Base-by-base conservation (phyloP, 2,329 filamentous ascomycete species). In the Fusarium xyrophilum region DNA sequence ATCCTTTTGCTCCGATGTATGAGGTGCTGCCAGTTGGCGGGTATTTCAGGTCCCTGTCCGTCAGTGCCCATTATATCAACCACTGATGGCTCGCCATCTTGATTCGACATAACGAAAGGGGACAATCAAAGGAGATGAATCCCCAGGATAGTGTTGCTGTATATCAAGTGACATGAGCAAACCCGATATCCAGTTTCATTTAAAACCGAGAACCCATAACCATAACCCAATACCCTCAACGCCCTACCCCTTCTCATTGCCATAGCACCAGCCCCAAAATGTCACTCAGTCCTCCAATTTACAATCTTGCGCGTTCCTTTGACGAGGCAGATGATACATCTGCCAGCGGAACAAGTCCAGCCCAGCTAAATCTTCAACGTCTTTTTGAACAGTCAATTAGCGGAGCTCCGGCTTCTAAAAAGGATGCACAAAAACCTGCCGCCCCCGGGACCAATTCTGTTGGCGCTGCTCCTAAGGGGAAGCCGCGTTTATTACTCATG, bases 401-500 rank as follows among this genome's bases (percentile, higher is more conserved):
- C 72, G 83, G 81, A 75, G 78, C 83, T 44, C 81, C 84, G 74
- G 78, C 83, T 38, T 82, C 84, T 54, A 83, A 80, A 66, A 82
- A 83, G 58, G 80, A 87, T 79, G 82, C 78, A 47, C 72, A 76
- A 43, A 84, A 83, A 65, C 77, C 79, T 50, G 76, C 78, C 19
- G 83, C 85, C 48, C 78, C 80, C n/a, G 77, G 64, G 12, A 76
- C 59, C 32, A 65, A 79, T n/a, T 76, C 82, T 47, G 43, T 48
- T 15, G 82, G 82, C 56, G 78, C 79, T 56, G 79, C 84, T 25
- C 79, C 82, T 30, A 89, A 89, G 75, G 85, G 85, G 80, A 96
- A 96, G 78, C 96, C 96, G 35, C 88, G 94, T 73, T 82, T 99
- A 55, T 82, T 99, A 59, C 83, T 99, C 69, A 98, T 99, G 96